These are phyloP conservation scores for Exophiala sp. DNA, from an alignment of 2,329 filamentous ascomycete genomes.

Conservation along the genomic window DNA sequence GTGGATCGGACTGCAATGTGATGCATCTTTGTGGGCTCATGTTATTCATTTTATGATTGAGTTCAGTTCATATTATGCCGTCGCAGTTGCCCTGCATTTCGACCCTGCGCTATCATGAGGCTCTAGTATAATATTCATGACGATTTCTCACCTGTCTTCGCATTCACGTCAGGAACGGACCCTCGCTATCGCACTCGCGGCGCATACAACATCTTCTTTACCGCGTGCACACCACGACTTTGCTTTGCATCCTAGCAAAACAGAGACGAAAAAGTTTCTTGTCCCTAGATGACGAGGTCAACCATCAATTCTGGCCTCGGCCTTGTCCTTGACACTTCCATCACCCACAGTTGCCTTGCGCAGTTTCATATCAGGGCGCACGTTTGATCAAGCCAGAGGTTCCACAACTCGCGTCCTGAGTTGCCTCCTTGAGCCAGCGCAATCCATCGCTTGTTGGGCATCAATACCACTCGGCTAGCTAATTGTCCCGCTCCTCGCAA, in stretches of 20 bases:
- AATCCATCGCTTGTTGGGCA: background rate
- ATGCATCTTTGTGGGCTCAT: background rate
- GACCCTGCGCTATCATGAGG: too few species aligned
- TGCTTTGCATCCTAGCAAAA: background rate
- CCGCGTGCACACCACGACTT: background rate
- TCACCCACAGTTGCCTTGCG: background rate
- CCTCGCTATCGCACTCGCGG: background rate
- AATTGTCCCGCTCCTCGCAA: background rate
- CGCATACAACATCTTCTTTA: background rate
- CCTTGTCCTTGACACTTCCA: slow-evolving; percentile 11
- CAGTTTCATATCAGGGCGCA: background rate
- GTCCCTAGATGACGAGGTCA: slow-evolving; percentile 14
- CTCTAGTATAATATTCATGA: too few species aligned
- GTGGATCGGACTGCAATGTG: background rate
- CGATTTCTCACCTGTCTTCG: too few species aligned
- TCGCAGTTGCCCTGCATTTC: background rate
- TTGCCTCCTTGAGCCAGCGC: background rate
- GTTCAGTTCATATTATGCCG: background rate
- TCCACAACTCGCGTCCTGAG: background rate
- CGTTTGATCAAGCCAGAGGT: too few species aligned
- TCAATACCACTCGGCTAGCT: too few species aligned
- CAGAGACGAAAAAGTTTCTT: background rate
- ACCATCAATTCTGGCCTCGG: slow-evolving; percentile 13
- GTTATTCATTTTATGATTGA: background rate
- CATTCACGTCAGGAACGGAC: too few species aligned